Percentiles rank a stretch among this genome's conserved stretches.
phyloP scores from a whole-genome alignment of 441 rosid genomes.

The Gossypium aridum region DNA sequence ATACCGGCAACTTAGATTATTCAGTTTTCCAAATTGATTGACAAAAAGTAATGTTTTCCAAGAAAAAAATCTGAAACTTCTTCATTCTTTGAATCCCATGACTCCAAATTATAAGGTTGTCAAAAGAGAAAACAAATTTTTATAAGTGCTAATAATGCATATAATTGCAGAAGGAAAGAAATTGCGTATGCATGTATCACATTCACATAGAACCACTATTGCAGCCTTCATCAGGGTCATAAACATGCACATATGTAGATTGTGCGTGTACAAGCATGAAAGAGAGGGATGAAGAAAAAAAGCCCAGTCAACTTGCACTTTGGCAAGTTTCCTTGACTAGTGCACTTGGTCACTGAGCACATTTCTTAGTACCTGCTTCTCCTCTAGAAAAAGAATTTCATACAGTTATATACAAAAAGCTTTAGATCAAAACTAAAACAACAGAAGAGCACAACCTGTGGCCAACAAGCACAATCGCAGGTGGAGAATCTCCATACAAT shows the following conservation, averaged over 20 bases:
- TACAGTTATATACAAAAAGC: background rate
- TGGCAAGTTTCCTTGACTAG: background rate
- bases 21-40: background rate
- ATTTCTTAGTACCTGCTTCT: background rate
- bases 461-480: slow-evolving; percentile 91
- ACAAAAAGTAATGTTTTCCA: background rate
- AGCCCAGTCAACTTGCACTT: background rate
- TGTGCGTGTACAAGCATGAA: background rate
- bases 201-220: background rate
- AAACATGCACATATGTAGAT: background rate
- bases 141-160: background rate
- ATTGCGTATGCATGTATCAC: background rate
- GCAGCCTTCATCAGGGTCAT: background rate
- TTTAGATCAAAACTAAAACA: background rate
- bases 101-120: background rate
- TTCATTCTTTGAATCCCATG: slow-evolving; percentile 8
- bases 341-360: background rate
- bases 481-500: slow-evolving; percentile 83
- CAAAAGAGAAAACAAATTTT: background rate
- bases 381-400: slow-evolving; percentile 1
- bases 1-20: background rate
- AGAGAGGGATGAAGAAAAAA: background rate
- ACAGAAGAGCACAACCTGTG: slow-evolving; percentile 62
- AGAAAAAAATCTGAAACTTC: background rate
- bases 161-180: background rate